Conservation (phyloP, 192 early-diverging fungal species). For the Funneliformis geosporum region DNA sequence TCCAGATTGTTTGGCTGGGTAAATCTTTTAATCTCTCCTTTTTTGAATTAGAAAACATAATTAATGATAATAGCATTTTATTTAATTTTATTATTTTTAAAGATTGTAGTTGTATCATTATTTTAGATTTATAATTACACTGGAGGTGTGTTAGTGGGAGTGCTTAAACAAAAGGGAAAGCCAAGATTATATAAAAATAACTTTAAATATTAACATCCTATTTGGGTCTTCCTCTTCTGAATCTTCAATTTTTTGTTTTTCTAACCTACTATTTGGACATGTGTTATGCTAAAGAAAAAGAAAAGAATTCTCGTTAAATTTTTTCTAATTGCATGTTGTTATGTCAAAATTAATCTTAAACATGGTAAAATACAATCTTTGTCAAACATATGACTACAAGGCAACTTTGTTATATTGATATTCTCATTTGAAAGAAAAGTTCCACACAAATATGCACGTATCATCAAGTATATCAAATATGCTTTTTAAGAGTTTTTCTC, state of each 20-base stretch:
- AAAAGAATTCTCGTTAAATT: neutral
- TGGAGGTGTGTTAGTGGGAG: too few species aligned
- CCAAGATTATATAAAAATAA: neutral
- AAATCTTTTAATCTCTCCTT: too few species aligned
- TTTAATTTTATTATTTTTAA: too few species aligned
- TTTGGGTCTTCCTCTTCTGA: conserved; percentile 40
- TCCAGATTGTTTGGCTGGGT: conserved; percentile 1
- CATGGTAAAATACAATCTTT: conserved; percentile 47
- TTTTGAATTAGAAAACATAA: too few species aligned
- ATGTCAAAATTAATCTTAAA: neutral
- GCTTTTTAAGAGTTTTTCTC: conserved; percentile 2
- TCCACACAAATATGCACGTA: conserved; percentile 45
- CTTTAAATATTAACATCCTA: conserved; percentile 29
- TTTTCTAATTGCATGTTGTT: neutral
- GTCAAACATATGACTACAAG: conserved; percentile 47
- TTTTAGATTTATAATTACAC: too few species aligned
- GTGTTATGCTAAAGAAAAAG: conserved; percentile 41
- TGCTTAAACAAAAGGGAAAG: too few species aligned
- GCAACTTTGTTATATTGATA: conserved; percentile 39
- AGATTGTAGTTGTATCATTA: too few species aligned
- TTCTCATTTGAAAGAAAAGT: conserved; percentile 23
- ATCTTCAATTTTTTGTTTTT: conserved; percentile 41
- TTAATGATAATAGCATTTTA: too few species aligned
- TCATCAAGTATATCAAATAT: conserved; percentile 25
- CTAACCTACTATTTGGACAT: conserved; percentile 41